Conservation (phyloP, 2,329 filamentous ascomycete genomes). For the Passalora sequoiae region DNA sequence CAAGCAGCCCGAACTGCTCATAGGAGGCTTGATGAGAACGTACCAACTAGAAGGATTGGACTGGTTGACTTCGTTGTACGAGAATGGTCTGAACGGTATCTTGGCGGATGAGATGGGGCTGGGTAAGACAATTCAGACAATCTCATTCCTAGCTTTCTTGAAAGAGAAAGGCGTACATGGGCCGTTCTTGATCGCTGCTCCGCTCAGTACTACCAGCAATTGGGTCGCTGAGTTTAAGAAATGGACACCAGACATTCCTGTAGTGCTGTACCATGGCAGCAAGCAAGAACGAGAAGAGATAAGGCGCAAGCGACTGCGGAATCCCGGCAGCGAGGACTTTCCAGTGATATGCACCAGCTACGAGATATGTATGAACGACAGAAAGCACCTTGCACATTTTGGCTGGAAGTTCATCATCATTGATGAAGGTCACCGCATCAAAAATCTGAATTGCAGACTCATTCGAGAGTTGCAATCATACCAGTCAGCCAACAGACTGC, state of each 20-base stretch:
- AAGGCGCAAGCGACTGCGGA: conserved; percentile 66
- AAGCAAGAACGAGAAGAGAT: conserved; percentile 71
- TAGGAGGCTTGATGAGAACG: conserved; percentile 82
- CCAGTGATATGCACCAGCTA: conserved; percentile 93
- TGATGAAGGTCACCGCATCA: conserved; percentile 94
- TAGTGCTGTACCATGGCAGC: conserved; percentile 83
- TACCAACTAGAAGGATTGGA: conserved; percentile 93
- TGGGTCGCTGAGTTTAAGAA: conserved; percentile 92
- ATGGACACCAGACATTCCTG: conserved; percentile 85
- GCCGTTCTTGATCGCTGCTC: conserved; percentile 85
- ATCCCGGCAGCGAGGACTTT: conserved; percentile 65
- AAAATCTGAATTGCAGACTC: conserved; percentile 89
- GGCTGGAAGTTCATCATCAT: conserved; percentile 98
- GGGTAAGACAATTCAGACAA: conserved; percentile 88
- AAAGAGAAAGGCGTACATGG: conserved; percentile 84
- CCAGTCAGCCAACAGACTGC: conserved; percentile 78
- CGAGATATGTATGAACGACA: conserved; percentile 90
- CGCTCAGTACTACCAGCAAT: conserved; percentile 85
- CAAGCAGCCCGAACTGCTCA: conserved; percentile 76
- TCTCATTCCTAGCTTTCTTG: conserved; percentile 78
- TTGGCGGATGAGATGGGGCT: conserved; percentile 92
- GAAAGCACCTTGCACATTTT: conserved; percentile 72
- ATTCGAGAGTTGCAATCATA: conserved; percentile 87
- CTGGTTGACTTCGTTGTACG: conserved; percentile 78
- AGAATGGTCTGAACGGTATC: conserved; percentile 89